A percentile compares a stretch with the other conserved stretches of the same genome.
phyloP scores from a whole-genome alignment of 208 protist genomes.

The Trypanosoma avium region DNA sequence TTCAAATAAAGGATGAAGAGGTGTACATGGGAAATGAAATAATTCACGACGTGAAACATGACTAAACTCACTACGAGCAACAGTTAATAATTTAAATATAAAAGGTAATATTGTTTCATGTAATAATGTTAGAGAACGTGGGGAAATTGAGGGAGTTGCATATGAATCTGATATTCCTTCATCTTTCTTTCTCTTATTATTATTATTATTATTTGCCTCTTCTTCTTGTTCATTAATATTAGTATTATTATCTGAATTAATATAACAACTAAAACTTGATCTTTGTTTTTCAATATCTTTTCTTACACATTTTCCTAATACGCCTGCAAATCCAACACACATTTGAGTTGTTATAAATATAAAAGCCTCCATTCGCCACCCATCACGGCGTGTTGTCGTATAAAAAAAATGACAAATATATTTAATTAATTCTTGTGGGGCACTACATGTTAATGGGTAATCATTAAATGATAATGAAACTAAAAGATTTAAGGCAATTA shows the following conservation, averaged over 20 bases:
- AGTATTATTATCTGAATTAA: too few relatives aligned
- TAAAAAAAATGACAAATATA: slow-evolving; percentile 58
- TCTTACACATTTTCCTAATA: slow-evolving; percentile 44
- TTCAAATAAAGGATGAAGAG: slow-evolving; percentile 47
- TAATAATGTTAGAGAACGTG: slow-evolving; percentile 36
- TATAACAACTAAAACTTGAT: too few relatives aligned
- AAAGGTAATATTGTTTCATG: slow-evolving; percentile 64
- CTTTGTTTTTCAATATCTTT: slow-evolving; percentile 26
- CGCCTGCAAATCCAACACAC: slow-evolving; percentile 32
- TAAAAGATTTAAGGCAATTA: slow-evolving; percentile 48
- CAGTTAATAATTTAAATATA: slow-evolving; percentile 42
- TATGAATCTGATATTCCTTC: not conserved
- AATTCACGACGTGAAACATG: slow-evolving; percentile 69
- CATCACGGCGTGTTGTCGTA: slow-evolving; percentile 47
- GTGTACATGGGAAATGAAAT: slow-evolving; percentile 49
- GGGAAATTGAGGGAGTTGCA: slow-evolving; percentile 9
- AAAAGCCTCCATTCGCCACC: slow-evolving; percentile 69
- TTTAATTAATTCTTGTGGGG: slow-evolving; percentile 43
- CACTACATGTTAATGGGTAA: slow-evolving; percentile 35
- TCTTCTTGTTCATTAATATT: not conserved
- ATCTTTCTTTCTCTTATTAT: not conserved
- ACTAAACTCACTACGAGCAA: slow-evolving; percentile 59
- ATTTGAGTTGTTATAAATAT: slow-evolving; percentile 49
- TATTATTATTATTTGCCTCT: not conserved
- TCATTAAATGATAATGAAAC: slow-evolving; percentile 37